Evolutionary conservation across 805 yeast genomes (phyloP).

Genomic region (Jamesozyma lodderae): DNA sequence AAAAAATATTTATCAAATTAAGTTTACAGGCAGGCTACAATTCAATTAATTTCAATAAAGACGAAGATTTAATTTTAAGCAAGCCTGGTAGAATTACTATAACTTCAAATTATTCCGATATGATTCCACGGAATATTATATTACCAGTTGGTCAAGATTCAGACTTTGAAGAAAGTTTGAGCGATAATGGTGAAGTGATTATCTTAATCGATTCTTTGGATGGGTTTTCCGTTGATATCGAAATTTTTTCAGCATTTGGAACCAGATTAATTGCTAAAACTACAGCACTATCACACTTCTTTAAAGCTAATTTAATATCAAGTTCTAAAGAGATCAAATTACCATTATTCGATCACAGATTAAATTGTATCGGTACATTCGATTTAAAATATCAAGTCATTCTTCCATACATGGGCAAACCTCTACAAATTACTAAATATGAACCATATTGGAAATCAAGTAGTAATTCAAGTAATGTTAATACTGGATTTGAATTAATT

Average conservation of each 20-base stretch:
- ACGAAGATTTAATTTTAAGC: constrained; percentile 34
- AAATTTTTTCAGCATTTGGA: constrained; percentile 90
- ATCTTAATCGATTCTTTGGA: constrained; percentile 78
- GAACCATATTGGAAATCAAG: constrained; percentile 92
- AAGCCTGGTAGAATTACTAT: constrained; percentile 79
- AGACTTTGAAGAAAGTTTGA: constrained; percentile 4
- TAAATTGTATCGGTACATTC: constrained; percentile 75
- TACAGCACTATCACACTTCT: constrained; percentile 56
- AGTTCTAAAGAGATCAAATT: constrained; percentile 36
- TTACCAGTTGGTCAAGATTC: constrained; percentile 49
- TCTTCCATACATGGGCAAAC: constrained; percentile 76
- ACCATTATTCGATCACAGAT: constrained; percentile 74
- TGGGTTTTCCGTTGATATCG: constrained; percentile 72
- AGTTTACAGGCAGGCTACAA: constrained; percentile 46
- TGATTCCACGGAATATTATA: constrained; percentile 79
- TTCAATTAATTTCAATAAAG: constrained; percentile 38
- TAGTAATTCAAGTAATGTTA: constrained; percentile 34
- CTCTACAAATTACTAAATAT: constrained; percentile 81
- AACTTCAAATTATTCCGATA: constrained; percentile 64
- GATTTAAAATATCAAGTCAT: constrained; percentile 72
- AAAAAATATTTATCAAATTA: constrained; percentile 75
- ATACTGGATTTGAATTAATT: neutral
- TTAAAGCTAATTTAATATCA: constrained; percentile 31
- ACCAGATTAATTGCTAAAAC: constrained; percentile 86
- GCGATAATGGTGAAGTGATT: constrained; percentile 36